Percentiles rank a stretch among this genome's conserved stretches.
Conservation (phyloP, 2,329 filamentous ascomycete species). For the Trichophyton equinum region DNA sequence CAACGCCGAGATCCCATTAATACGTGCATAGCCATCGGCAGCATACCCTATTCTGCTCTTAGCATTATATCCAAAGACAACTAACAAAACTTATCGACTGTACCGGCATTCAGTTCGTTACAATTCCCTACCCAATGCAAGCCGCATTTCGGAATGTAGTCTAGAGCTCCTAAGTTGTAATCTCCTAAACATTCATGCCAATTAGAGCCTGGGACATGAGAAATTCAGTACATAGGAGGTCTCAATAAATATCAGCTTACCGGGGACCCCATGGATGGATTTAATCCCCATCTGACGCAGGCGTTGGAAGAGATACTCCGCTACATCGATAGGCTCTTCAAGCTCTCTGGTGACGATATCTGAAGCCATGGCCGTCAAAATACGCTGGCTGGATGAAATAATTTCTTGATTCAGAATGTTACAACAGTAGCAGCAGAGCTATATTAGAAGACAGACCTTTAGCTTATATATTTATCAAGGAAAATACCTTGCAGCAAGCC, state of each 20-base stretch:
- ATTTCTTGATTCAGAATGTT: background rate
- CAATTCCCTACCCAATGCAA: constrained; percentile 55
- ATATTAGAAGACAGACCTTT: background rate
- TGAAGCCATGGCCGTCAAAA: constrained; percentile 21
- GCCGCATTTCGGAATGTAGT: constrained; percentile 48
- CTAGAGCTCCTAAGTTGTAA: constrained; percentile 58
- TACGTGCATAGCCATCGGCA: constrained; percentile 61
- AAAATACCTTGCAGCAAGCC: background rate
- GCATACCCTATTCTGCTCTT: constrained; percentile 47
- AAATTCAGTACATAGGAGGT: constrained; percentile 8
- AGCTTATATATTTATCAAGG: background rate
- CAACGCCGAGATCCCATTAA: constrained; percentile 55
- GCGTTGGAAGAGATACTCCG: constrained; percentile 39
- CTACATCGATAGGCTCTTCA: constrained; percentile 33
- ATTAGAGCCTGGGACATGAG: background rate
- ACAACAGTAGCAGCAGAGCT: background rate
- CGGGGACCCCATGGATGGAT: constrained; percentile 41
- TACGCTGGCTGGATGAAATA: background rate
- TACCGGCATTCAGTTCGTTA: constrained; percentile 61
- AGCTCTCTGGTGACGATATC: constrained; percentile 35
- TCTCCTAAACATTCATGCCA: constrained; percentile 32
- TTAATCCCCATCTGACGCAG: constrained; percentile 39
- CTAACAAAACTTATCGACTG: constrained; percentile 16
- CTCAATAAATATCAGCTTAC: constrained; percentile 25
- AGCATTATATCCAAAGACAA: constrained; percentile 9